phyloP scores from a whole-genome alignment of 805 yeast species.

The Pichia deserticola region DNA sequence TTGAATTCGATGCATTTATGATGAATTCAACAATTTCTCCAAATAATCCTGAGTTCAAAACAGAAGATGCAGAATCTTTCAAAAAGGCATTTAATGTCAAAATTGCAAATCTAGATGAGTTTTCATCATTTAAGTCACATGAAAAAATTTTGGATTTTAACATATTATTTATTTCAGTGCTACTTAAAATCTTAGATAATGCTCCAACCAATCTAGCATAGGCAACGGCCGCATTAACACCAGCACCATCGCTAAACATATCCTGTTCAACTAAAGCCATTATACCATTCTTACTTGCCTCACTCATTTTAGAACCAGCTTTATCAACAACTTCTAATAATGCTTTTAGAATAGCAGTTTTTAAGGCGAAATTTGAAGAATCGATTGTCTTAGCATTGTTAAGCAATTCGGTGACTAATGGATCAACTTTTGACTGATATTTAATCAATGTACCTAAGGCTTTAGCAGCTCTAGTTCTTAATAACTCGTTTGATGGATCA shows the following conservation, averaged over 20 bases:
- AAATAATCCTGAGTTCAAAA: constrained; percentile 45
- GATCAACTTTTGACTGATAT: constrained; percentile 90
- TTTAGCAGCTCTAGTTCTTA: constrained; percentile 79
- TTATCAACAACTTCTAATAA: constrained; percentile 71
- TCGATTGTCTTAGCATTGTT: constrained; percentile 59
- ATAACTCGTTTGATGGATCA: constrained; percentile 63
- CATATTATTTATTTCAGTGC: constrained; percentile 56
- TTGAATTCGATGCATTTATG: constrained; percentile 34
- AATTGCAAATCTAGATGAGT: constrained; percentile 54
- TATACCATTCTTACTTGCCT: constrained; percentile 59
- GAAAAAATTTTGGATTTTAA: constrained; percentile 52
- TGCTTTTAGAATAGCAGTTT: constrained; percentile 80
- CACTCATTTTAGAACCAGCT: constrained; percentile 74
- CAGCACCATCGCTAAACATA: constrained; percentile 30
- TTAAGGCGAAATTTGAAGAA: constrained; percentile 52
- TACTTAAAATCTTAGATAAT: constrained; percentile 55
- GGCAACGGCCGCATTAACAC: constrained; percentile 60
- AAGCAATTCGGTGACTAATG: constrained; percentile 77
- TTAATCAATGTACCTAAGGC: constrained; percentile 85
- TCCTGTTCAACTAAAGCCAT: constrained; percentile 71
- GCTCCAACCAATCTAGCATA: constrained; percentile 78
- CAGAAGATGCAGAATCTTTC: constrained; percentile 63
- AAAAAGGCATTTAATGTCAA: constrained; percentile 73
- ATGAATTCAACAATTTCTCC: constrained; percentile 45
- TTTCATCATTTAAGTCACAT: constrained; percentile 30